Conservation (phyloP, 768 basidiomycete genomes). For the Rhodotorula kratochvilovae region DNA sequence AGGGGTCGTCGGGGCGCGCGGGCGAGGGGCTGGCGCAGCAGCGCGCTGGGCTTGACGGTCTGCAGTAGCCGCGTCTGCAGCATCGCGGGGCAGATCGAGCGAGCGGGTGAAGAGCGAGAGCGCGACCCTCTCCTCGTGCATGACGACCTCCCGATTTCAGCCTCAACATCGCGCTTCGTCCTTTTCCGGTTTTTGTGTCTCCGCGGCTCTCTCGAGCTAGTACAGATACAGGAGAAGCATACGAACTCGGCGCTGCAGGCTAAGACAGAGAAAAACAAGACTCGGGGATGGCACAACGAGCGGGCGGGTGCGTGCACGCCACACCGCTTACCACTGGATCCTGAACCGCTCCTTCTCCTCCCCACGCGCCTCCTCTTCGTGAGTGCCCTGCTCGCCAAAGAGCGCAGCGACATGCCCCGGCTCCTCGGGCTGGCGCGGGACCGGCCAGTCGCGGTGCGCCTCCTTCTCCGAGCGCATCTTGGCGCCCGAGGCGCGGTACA, state of each 20-base stretch:
- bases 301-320: no score
- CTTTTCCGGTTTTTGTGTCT: no score
- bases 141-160: background rate
- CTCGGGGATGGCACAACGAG: background rate
- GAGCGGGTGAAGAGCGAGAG: background rate
- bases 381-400: background rate
- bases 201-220: no score
- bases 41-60: background rate
- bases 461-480: constrained; percentile 27
- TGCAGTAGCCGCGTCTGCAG: background rate
- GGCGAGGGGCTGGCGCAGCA: background rate
- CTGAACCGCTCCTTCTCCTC: constrained; percentile 6
- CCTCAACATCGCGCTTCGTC: no score
- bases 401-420: background rate
- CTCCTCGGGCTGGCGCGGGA: constrained; percentile 29
- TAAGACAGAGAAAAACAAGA: no score
- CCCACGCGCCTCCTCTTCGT: background rate
- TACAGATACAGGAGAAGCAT: no score
- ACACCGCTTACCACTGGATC: constrained; percentile 8
- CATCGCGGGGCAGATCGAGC: background rate
- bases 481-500: constrained; percentile 26
- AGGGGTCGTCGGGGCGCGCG: background rate
- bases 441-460: constrained; percentile 30
- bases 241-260: no score
- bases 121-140: background rate